Percentiles rank a stretch among this genome's conserved stretches.
Evolutionary conservation across 1,284 basidiomycete species (phyloP).

Genomic region (Melampsora larici-populina): DNA sequence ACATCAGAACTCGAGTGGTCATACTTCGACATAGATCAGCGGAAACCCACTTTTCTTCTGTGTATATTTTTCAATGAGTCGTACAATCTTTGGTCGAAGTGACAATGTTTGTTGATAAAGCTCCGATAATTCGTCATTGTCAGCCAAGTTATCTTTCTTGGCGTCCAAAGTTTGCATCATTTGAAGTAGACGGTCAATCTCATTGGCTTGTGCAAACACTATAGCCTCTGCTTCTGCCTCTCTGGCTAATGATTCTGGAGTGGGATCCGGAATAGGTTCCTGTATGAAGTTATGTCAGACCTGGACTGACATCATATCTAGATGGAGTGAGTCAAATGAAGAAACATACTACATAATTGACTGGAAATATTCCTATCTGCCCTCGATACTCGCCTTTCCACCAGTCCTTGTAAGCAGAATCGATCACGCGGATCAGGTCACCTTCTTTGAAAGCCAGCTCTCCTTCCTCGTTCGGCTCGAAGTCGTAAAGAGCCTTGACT

Average conservation of each 20-base stretch:
- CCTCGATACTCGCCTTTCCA: slow-evolving; percentile 93
- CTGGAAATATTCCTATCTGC: slow-evolving; percentile 92
- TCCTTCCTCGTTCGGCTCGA: slow-evolving; percentile 80
- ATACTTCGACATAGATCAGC: neutral
- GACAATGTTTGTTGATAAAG: slow-evolving; percentile 84
- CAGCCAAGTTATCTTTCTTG: slow-evolving; percentile 72
- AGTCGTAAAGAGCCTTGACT: slow-evolving; percentile 85
- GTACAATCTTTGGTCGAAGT: slow-evolving; percentile 87
- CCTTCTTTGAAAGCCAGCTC: slow-evolving; percentile 90
- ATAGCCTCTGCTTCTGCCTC: slow-evolving; percentile 86
- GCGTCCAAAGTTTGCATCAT: slow-evolving; percentile 76
- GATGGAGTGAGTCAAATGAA: slow-evolving; percentile 22
- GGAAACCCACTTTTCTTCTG: slow-evolving; percentile 77
- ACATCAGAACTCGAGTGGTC: too few relatives aligned
- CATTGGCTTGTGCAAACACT: slow-evolving; percentile 76
- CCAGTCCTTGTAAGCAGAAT: slow-evolving; percentile 95
- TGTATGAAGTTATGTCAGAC: slow-evolving; percentile 51
- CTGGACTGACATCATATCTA: slow-evolving; percentile 4
- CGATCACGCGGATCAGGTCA: slow-evolving; percentile 92
- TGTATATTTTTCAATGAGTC: slow-evolving; percentile 89
- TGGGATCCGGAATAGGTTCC: slow-evolving; percentile 86
- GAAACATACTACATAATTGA: slow-evolving; percentile 78
- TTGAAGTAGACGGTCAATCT: slow-evolving; percentile 80
- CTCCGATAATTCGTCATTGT: slow-evolving; percentile 93
- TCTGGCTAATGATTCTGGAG: slow-evolving; percentile 69